Evolutionary conservation across 352 stramenopile species (phyloP).

Genomic region (Globisporangium solare): DNA sequence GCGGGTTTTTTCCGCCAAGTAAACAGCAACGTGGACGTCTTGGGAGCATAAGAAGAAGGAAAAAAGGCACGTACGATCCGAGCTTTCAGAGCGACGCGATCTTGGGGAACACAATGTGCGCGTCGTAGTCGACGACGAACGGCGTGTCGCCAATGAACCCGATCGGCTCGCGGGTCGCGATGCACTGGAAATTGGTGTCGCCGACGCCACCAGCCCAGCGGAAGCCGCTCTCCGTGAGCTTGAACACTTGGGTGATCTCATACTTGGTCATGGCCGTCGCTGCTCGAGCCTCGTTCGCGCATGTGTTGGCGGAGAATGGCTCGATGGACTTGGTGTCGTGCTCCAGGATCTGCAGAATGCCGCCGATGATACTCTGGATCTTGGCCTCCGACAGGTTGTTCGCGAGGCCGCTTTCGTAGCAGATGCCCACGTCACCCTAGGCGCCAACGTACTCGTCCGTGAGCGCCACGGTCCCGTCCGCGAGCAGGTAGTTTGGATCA

Average conservation of each 20-base stretch:
- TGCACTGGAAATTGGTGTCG: slow-evolving; percentile 50
- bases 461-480: slow-evolving; percentile 46
- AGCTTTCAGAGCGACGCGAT: slow-evolving; percentile 52
- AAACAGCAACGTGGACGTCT: too few species aligned
- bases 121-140: slow-evolving; percentile 51
- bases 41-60: background rate
- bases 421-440: slow-evolving; percentile 55
- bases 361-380: slow-evolving; percentile 32
- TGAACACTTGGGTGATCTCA: slow-evolving; percentile 63
- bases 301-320: background rate
- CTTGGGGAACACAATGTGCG: slow-evolving; percentile 69
- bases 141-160: slow-evolving; percentile 32
- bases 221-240: slow-evolving; percentile 51
- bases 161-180: slow-evolving; percentile 35
- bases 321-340: slow-evolving; percentile 34
- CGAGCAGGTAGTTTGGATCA: slow-evolving; percentile 56
- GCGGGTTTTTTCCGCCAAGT: background rate
- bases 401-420: slow-evolving; percentile 63
- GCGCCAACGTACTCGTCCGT: slow-evolving; percentile 70
- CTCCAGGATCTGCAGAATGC: slow-evolving; percentile 45
- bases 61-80: slow-evolving; percentile 39
- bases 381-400: slow-evolving; percentile 46
- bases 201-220: slow-evolving; percentile 51
- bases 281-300: background rate
- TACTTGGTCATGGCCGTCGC: slow-evolving; percentile 12